Evolutionary conservation across 768 basidiomycete genomes (phyloP).

Genomic region (Mycena rosella): DNA sequence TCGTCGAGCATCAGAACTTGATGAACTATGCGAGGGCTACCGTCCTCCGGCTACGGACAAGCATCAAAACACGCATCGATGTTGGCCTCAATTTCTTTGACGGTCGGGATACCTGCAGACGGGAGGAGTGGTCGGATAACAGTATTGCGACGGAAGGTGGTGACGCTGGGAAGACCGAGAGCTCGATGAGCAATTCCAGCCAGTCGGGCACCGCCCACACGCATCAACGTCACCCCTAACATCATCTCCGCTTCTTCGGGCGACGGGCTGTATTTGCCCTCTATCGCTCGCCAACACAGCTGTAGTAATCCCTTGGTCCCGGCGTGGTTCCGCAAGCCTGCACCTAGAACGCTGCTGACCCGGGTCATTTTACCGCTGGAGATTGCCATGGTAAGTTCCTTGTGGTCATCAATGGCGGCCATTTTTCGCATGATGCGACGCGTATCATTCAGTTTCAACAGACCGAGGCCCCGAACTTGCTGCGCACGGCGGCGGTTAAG

Average conservation of each 20-base stretch:
- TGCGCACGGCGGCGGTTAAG: too few relatives aligned
- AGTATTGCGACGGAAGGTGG: neutral
- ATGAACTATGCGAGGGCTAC: neutral
- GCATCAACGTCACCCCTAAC: neutral
- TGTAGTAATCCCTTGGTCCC: too few relatives aligned
- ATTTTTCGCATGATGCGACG: neutral
- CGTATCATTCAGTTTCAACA: too few relatives aligned
- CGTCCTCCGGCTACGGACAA: too few relatives aligned
- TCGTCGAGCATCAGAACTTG: constrained; percentile 12
- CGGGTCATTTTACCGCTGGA: neutral
- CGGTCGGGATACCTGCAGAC: too few relatives aligned
- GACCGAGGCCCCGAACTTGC: too few relatives aligned
- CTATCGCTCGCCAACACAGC: too few relatives aligned
- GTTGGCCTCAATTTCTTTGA: too few relatives aligned
- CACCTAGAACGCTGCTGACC: neutral
- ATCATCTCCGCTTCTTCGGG: too few relatives aligned
- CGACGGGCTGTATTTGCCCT: too few relatives aligned
- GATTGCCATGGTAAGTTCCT: constrained; percentile 10
- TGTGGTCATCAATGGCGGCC: constrained; percentile 4
- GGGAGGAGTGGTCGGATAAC: constrained; percentile 1
- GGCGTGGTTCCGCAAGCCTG: neutral
- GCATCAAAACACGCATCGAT: too few relatives aligned
- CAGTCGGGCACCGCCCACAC: neutral
- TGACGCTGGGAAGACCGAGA: constrained; percentile 12
- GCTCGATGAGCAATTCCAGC: constrained; percentile 10